Conservation (phyloP, 2,329 filamentous ascomycete genomes). For the Beauveria rudraprayagi region DNA sequence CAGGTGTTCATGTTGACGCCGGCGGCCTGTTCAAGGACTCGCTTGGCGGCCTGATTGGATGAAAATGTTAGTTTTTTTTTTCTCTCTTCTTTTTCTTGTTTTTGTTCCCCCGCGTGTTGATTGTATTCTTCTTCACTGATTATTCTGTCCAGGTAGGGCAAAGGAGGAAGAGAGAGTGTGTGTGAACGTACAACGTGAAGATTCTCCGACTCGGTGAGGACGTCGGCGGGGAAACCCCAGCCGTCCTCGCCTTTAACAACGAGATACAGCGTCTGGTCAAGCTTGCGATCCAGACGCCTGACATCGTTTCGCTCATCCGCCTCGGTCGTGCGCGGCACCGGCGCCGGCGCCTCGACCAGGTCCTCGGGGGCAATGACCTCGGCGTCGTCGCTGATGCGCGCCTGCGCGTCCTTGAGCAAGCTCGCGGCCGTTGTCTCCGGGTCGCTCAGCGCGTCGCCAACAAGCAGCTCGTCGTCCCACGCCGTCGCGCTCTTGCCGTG, state of each 20-base stretch:
- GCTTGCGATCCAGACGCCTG: conserved; percentile 66
- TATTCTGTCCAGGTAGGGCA: no score
- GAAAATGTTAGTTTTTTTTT: not conserved
- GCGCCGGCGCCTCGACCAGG: conserved; percentile 61
- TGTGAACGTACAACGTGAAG: conserved; percentile 65
- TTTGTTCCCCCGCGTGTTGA: no score
- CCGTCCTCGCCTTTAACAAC: conserved; percentile 67
- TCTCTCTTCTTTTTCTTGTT: no score
- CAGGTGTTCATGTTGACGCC: conserved; percentile 98
- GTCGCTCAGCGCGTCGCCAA: conserved; percentile 61
- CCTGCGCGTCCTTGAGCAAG: conserved; percentile 68
- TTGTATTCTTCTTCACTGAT: no score
- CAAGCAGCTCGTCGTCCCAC: conserved; percentile 87
- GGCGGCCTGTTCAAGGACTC: conserved; percentile 66
- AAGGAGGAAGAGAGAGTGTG: not conserved
- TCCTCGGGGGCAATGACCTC: conserved; percentile 51
- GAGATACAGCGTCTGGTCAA: conserved; percentile 81
- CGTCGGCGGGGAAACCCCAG: conserved; percentile 78
- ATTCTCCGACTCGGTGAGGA: conserved; percentile 62
- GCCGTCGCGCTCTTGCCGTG: conserved; percentile 58
- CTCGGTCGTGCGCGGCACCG: conserved; percentile 62
- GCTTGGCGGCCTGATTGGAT: conserved; percentile 62
- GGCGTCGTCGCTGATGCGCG: conserved; percentile 50
- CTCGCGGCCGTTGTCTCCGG: conserved; percentile 58
- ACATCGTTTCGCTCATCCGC: conserved; percentile 70